Percentiles rank a stretch among this genome's conserved stretches.
phyloP scores from a whole-genome alignment of 176 grass and related monocot genomes.

The Oryza meridionalis region DNA sequence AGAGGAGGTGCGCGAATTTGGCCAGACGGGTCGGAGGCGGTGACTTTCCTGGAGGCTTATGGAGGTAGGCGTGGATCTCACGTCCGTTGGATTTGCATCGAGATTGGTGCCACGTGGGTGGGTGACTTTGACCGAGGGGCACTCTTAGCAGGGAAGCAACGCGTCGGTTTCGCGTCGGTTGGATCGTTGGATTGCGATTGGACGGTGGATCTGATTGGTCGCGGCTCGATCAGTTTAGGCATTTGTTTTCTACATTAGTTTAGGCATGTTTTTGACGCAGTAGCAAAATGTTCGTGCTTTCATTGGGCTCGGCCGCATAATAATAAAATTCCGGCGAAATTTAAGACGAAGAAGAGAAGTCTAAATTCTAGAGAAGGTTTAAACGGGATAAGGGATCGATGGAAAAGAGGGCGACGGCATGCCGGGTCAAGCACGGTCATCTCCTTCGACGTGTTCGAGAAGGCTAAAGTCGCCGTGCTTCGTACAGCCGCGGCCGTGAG shows the following conservation, averaged over 20 bases:
- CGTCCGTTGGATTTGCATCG: constrained; percentile 33
- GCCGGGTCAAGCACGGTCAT: constrained; percentile 28
- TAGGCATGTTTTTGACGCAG: not conserved
- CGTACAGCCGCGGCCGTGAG: not conserved
- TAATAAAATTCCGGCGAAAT: not conserved
- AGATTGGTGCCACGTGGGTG: not conserved
- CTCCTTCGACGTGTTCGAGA: not conserved
- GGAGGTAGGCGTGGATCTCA: not conserved
- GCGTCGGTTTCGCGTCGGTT: not conserved
- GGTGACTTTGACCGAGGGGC: constrained; percentile 23
- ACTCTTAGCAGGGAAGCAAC: constrained; percentile 31
- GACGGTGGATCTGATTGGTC: not conserved
- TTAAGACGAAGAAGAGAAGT: not conserved
- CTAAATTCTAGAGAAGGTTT: not conserved
- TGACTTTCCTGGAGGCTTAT: constrained; percentile 15
- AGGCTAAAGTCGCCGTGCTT: not conserved
- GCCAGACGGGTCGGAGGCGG: constrained; percentile 16
- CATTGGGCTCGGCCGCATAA: not conserved
- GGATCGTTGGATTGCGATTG: constrained; percentile 6
- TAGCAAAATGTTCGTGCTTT: not conserved
- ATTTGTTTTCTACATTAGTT: not conserved
- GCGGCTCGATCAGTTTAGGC: not conserved
- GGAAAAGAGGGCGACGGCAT: not conserved
- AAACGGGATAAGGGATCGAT: not conserved
- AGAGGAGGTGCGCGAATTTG: constrained; percentile 28